A percentile compares a stretch with the other conserved stretches of the same genome.
These are phyloP conservation scores for Phytophthora macrochlamydospora DNA, from an alignment of 352 stramenopile genomes.

Conservation along the genomic window DNA sequence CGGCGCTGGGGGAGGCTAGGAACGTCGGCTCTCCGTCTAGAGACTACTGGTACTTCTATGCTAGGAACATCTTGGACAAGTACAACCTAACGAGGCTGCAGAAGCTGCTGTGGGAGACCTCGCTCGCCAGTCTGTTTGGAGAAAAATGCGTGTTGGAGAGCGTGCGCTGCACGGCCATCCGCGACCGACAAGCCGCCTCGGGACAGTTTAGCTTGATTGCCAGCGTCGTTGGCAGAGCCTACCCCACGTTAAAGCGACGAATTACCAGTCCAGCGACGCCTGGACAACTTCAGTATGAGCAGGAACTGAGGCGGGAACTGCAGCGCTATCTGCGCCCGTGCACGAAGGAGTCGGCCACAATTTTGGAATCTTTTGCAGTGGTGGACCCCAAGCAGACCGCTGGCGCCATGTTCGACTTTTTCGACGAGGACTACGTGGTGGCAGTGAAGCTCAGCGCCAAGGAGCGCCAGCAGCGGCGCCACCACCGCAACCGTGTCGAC, in stretches of 20 bases:
- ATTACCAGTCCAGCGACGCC: constrained; percentile 19
- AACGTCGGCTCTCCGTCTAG: constrained; percentile 64
- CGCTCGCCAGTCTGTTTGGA: constrained; percentile 69
- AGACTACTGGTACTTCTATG: constrained; percentile 80
- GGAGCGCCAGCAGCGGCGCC: constrained; percentile 58
- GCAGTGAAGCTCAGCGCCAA: constrained; percentile 68
- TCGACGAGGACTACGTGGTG: constrained; percentile 64
- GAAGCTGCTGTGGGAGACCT: constrained; percentile 77
- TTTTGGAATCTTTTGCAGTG: constrained; percentile 39
- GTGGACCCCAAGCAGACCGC: constrained; percentile 39
- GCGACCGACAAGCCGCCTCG: constrained; percentile 17
- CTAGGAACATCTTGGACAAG: constrained; percentile 56
- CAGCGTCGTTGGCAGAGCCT: constrained; percentile 30
- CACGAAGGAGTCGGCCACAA: constrained; percentile 39
- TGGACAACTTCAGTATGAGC: constrained; percentile 29
- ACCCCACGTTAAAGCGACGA: constrained; percentile 27
- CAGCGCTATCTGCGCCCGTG: constrained; percentile 52
- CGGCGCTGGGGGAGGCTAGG: constrained; percentile 36
- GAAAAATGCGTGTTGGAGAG: constrained; percentile 66
- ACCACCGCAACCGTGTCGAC: constrained; percentile 72
- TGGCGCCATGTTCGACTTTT: constrained; percentile 60
- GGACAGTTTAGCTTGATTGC: constrained; percentile 30
- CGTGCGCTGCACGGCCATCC: constrained; percentile 26
- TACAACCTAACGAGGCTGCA: constrained; percentile 75
- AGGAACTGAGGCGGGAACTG: constrained; percentile 49